Percentiles rank a stretch among this genome's conserved stretches.
phyloP scores from a whole-genome alignment of 805 yeast genomes.

The Candida koratica region DNA sequence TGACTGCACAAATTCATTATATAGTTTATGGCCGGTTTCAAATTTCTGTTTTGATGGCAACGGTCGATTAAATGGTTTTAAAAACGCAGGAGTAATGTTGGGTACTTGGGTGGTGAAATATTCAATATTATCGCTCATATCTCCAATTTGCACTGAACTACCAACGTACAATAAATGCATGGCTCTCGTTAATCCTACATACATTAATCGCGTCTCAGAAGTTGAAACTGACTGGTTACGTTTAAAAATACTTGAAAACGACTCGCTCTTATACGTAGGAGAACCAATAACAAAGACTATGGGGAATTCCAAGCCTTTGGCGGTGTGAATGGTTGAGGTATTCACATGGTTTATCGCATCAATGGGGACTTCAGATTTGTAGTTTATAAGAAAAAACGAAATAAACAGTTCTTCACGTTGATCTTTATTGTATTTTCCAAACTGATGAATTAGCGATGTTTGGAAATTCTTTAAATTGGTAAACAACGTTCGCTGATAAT shows the following conservation, averaged over 20 bases:
- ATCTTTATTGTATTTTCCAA: constrained; percentile 11
- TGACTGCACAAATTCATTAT: background rate
- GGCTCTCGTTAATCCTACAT: constrained; percentile 69
- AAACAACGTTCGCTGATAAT: constrained; percentile 3
- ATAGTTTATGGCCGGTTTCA: constrained; percentile 8
- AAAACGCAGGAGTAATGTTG: background rate
- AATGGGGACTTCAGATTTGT: constrained; percentile 33
- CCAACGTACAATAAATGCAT: constrained; percentile 41
- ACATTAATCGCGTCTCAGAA: constrained; percentile 40
- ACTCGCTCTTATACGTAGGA: constrained; percentile 10
- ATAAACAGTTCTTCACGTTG: constrained; percentile 24
- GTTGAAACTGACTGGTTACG: constrained; percentile 13
- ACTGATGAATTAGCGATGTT: constrained; percentile 18
- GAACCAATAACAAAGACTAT: constrained; percentile 45
- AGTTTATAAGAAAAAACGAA: constrained; percentile 38
- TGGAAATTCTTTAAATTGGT: constrained; percentile 16
- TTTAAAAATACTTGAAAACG: constrained; percentile 16
- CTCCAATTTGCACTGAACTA: constrained; percentile 8
- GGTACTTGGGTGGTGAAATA: constrained; percentile 17
- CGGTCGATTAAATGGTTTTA: constrained; percentile 11
- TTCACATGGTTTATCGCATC: constrained; percentile 37
- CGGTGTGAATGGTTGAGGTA: constrained; percentile 66
- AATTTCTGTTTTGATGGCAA: constrained; percentile 11
- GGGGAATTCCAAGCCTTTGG: constrained; percentile 74
- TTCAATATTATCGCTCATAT: constrained; percentile 9